Percentiles rank a stretch among this genome's conserved stretches.
Conservation (phyloP, 768 basidiomycete genomes). For the Boletus huronensis region DNA sequence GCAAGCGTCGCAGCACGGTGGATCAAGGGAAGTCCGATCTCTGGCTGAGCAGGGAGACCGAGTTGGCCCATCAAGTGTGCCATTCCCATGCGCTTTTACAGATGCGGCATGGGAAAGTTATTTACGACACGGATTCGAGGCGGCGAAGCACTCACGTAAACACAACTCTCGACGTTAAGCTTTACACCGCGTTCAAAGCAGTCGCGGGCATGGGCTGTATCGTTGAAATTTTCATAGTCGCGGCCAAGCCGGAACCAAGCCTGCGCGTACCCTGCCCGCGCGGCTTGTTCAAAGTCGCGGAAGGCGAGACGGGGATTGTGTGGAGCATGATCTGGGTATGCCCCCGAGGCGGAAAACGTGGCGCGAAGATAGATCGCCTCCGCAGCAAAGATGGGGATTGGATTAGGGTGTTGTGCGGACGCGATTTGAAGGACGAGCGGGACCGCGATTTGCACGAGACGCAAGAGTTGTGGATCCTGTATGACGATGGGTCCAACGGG, state of each 20-base stretch:
- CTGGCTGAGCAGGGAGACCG: constrained; percentile 49
- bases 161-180: constrained; percentile 70
- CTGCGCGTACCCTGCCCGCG: constrained; percentile 67
- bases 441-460: constrained; percentile 62
- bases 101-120: constrained; percentile 6
- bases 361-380: constrained; percentile 79
- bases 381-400: constrained; percentile 45
- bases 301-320: constrained; percentile 80
- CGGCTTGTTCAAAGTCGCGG: constrained; percentile 83
- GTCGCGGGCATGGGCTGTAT: constrained; percentile 67
- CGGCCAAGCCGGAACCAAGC: constrained; percentile 92
- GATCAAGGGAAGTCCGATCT: constrained; percentile 66
- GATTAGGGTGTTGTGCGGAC: constrained; percentile 32
- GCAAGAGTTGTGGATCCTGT: constrained; percentile 54
- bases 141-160: constrained; percentile 55
- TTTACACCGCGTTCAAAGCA: constrained; percentile 85
- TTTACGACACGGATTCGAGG: not conserved
- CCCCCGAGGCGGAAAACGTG: constrained; percentile 67
- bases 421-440: constrained; percentile 60
- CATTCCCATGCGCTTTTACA: constrained; percentile 81
- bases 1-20: constrained; percentile 74
- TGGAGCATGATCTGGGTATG: constrained; percentile 59
- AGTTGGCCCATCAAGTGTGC: constrained; percentile 89
- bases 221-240: constrained; percentile 88
- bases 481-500: constrained; percentile 51